These are phyloP conservation scores for Picea abies DNA, from an alignment of 83 land plant species.

Conservation along the genomic window DNA sequence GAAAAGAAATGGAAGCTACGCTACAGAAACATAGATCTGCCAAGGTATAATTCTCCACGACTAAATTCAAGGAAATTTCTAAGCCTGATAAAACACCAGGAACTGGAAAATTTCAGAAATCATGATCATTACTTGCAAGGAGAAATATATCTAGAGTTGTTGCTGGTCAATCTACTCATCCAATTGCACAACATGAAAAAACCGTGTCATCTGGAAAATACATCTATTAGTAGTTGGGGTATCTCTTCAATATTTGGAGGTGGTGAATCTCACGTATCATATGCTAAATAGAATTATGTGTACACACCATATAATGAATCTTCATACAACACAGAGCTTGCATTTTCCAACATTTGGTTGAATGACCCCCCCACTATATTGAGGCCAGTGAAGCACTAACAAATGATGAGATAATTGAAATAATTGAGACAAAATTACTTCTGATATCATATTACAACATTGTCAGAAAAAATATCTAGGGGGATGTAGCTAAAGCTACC, in stretches of 20 bases:
- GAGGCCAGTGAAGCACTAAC: too few relatives aligned
- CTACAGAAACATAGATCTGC: slow-evolving; percentile 68
- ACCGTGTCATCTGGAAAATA: not conserved
- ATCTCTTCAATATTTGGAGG: slow-evolving; percentile 86
- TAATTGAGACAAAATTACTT: too few relatives aligned
- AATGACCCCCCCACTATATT: too few relatives aligned
- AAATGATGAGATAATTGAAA: too few relatives aligned
- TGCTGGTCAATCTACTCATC: slow-evolving; percentile 35
- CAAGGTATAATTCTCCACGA: slow-evolving; percentile 30
- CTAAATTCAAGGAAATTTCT: slow-evolving; percentile 32
- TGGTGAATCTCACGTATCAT: slow-evolving; percentile 31
- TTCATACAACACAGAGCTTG: too few relatives aligned
- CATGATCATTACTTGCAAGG: slow-evolving; percentile 68
- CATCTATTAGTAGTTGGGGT: slow-evolving; percentile 47
- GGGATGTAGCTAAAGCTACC: too few relatives aligned
- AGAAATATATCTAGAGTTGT: slow-evolving; percentile 49
- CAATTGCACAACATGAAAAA: slow-evolving; percentile 16
- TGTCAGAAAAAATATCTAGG: too few relatives aligned
- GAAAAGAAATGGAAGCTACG: slow-evolving; percentile 86
- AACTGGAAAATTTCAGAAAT: slow-evolving; percentile 64
- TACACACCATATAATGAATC: too few relatives aligned
- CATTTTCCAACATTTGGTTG: too few relatives aligned
- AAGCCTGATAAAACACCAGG: slow-evolving; percentile 51
- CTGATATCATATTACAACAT: too few relatives aligned
- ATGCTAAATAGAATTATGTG: slow-evolving; percentile 11